Evolutionary conservation across 768 basidiomycete genomes (phyloP).

Genomic region (Pleurotus cornucopiae): DNA sequence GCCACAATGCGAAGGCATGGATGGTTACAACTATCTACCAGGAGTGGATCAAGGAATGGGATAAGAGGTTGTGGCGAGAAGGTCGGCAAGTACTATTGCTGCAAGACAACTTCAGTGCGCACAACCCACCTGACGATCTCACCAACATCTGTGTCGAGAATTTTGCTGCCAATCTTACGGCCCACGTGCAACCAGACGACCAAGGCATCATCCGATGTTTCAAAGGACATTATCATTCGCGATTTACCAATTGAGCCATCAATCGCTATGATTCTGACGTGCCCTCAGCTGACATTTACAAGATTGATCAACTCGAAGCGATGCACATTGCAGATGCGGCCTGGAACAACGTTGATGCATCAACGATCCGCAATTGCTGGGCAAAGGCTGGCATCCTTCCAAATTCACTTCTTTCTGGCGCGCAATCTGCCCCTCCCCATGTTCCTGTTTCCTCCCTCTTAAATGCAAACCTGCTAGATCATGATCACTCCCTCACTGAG

Average conservation of each 20-base stretch:
- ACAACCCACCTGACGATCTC: conserved; percentile 18
- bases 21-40: conserved; percentile 30
- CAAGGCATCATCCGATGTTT: conserved; percentile 31
- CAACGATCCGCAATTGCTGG: conserved; percentile 36
- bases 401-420: conserved; percentile 5
- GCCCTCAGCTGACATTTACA: conserved; percentile 28
- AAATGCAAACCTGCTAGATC: conserved; percentile 8
- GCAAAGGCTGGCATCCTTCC: conserved; percentile 28
- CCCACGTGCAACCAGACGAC: conserved; percentile 31
- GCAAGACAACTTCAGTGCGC: conserved; percentile 27
- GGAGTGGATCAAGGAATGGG: conserved; percentile 28
- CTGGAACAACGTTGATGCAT: conserved; percentile 26
- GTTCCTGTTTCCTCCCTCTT: conserved; percentile 21
- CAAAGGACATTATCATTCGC: conserved; percentile 28
- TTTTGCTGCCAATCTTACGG: conserved; percentile 31
- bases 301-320: conserved; percentile 32
- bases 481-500: conserved; percentile 14
- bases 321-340: conserved; percentile 30
- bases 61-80: conserved; percentile 20
- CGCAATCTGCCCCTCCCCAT: conserved; percentile 9
- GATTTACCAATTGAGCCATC: conserved; percentile 23
- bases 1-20: conserved; percentile 33
- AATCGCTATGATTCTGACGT: conserved; percentile 24
- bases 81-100: conserved; percentile 25
- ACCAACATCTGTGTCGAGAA: conserved; percentile 22